phyloP scores from a whole-genome alignment of 2,329 filamentous ascomycete genomes.

The Pseudocercospora macadamiae region DNA sequence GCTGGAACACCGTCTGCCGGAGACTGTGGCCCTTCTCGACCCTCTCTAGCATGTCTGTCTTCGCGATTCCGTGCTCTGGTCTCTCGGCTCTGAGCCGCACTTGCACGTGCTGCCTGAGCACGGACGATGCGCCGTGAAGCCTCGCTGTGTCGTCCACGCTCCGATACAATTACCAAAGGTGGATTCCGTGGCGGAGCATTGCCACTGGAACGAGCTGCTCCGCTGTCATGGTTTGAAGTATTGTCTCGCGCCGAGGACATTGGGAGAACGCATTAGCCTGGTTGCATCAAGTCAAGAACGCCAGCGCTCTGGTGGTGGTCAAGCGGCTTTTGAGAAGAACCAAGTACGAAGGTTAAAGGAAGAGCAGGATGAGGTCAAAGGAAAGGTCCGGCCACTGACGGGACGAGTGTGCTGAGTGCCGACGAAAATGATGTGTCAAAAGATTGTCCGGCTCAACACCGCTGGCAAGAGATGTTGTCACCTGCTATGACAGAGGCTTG shows the following conservation, averaged over 20 bases:
- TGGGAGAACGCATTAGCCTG: conserved; percentile 13
- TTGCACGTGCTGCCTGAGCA: conserved; percentile 39
- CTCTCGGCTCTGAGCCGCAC: conserved; percentile 38
- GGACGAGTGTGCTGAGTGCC: neutral
- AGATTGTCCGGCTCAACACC: neutral
- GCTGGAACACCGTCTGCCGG: conserved; percentile 16
- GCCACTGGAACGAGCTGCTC: conserved; percentile 7
- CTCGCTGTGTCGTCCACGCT: conserved; percentile 35
- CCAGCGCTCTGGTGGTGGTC: neutral
- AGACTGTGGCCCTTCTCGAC: conserved; percentile 11
- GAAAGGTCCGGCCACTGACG: conserved; percentile 4
- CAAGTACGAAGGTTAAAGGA: neutral
- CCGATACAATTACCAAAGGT: conserved; percentile 39
- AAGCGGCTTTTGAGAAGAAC: neutral
- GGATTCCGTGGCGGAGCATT: conserved; percentile 21
- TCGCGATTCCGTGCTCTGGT: conserved; percentile 39
- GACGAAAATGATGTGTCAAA: conserved; percentile 6
- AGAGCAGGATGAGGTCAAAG: neutral
- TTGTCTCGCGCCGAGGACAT: conserved; percentile 21
- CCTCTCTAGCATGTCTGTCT: conserved; percentile 31
- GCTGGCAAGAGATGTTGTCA: neutral
- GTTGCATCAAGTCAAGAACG: neutral
- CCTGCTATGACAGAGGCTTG: neutral
- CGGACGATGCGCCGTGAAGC: conserved; percentile 38
- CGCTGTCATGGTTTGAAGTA: conserved; percentile 18